phyloP scores from a whole-genome alignment of 768 basidiomycete genomes.

The Gautieria morchelliformis region DNA sequence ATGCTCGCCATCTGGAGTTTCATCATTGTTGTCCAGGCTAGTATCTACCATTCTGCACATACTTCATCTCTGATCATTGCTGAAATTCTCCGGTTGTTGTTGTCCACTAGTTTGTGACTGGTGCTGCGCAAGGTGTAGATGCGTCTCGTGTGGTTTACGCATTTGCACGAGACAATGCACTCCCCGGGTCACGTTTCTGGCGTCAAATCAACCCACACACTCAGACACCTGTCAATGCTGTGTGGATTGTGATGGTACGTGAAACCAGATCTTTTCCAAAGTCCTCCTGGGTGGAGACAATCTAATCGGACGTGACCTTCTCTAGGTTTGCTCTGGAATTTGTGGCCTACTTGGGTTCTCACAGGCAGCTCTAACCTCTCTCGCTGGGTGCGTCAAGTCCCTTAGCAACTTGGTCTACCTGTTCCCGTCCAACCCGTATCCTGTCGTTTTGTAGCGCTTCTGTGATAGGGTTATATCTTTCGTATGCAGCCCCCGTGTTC shows the following conservation, averaged over 20 bases:
- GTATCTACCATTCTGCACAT: slow-evolving; percentile 4
- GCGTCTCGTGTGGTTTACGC: slow-evolving; percentile 70
- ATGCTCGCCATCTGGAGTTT: slow-evolving; percentile 68
- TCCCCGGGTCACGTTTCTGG: slow-evolving; percentile 66
- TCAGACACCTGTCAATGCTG: slow-evolving; percentile 65
- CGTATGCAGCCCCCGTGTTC: slow-evolving; percentile 60
- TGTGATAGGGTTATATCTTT: slow-evolving; percentile 62
- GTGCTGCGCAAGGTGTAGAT: slow-evolving; percentile 66
- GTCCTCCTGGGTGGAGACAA: neutral
- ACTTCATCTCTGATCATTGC: neutral
- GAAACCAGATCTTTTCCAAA: neutral
- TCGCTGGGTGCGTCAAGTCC: slow-evolving; percentile 45
- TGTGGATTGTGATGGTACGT: slow-evolving; percentile 57
- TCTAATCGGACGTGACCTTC: neutral
- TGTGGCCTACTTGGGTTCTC: slow-evolving; percentile 63
- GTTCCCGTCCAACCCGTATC: neutral
- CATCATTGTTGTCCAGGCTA: slow-evolving; percentile 53
- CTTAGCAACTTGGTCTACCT: neutral
- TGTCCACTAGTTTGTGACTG: slow-evolving; percentile 52
- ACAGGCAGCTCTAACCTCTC: slow-evolving; percentile 47
- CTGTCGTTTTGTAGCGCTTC: slow-evolving; percentile 35
- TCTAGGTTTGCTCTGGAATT: slow-evolving; percentile 30
- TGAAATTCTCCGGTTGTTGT: neutral
- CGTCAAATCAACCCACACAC: slow-evolving; percentile 49
- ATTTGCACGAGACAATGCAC: slow-evolving; percentile 63